phyloP scores from a whole-genome alignment of 2,329 filamentous ascomycete genomes.

The Oidium heveae region DNA sequence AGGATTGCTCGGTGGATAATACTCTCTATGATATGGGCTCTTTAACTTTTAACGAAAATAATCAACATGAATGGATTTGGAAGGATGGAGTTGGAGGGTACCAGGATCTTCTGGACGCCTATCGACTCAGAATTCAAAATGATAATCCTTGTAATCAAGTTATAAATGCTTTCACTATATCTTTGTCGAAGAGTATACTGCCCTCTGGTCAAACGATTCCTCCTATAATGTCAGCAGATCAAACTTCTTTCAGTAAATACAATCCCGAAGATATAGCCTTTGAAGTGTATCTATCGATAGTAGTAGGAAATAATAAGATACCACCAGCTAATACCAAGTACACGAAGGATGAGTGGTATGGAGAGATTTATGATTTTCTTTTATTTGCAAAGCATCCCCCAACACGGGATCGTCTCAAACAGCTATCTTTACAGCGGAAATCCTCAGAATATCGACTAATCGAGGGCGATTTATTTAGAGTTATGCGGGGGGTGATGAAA shows the following conservation, averaged over 20 bases:
- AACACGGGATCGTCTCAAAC: neutral
- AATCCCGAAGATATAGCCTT: neutral
- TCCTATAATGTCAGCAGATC: neutral
- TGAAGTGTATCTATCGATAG: neutral
- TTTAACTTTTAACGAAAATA: neutral
- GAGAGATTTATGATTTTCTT: neutral
- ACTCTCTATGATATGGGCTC: neutral
- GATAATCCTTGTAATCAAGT: neutral
- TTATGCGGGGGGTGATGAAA: neutral
- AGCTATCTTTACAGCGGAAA: neutral
- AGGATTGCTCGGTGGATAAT: neutral
- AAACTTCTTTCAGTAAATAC: neutral
- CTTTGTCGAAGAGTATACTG: neutral
- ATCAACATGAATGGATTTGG: neutral
- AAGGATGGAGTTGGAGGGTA: neutral
- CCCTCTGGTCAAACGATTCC: neutral
- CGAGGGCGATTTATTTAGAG: neutral
- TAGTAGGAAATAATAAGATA: neutral
- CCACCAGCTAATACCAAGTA: neutral
- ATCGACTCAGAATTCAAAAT: neutral
- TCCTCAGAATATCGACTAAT: neutral
- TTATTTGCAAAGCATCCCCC: neutral
- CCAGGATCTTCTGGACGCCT: neutral
- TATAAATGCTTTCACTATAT: neutral
- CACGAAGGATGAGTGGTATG: neutral